A percentile compares a stretch with the other conserved stretches of the same genome.
Conservation (phyloP, 176 grass and related monocot genomes). For the Aegilops speltoides region DNA sequence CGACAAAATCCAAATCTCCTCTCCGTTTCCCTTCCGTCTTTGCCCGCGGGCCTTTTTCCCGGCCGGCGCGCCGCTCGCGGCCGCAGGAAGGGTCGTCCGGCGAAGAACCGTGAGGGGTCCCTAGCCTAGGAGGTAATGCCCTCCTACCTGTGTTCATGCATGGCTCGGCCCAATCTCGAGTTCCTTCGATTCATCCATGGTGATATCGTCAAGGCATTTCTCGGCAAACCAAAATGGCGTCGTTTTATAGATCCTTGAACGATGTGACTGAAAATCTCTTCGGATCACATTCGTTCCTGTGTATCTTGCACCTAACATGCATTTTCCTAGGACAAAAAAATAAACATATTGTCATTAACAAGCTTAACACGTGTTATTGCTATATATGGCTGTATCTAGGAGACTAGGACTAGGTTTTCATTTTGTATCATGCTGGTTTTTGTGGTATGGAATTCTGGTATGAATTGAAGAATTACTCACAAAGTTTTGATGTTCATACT, state of each 20-base stretch:
- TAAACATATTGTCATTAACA: too few relatives aligned
- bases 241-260: background rate
- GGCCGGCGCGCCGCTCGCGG: conserved; percentile 6
- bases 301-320: background rate
- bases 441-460: background rate
- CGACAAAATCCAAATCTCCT: background rate
- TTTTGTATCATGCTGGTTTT: background rate
- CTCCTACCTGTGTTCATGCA: background rate
- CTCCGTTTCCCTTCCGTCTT: background rate
- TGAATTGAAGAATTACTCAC: background rate
- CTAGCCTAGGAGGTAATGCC: background rate
- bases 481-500: background rate
- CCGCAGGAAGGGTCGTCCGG: background rate
- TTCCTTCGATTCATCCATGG: background rate
- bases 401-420: background rate
- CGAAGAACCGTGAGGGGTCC: background rate
- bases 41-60: background rate
- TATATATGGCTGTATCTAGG: background rate
- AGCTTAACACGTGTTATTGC: background rate
- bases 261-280: background rate
- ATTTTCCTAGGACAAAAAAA: background rate
- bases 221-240: background rate
- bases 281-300: background rate
- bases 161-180: background rate
- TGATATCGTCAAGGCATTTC: background rate